A percentile compares a stretch with the other conserved stretches of the same genome.
Conservation (phyloP, 164 flowering plant genomes). For the Protea cynaroides region DNA sequence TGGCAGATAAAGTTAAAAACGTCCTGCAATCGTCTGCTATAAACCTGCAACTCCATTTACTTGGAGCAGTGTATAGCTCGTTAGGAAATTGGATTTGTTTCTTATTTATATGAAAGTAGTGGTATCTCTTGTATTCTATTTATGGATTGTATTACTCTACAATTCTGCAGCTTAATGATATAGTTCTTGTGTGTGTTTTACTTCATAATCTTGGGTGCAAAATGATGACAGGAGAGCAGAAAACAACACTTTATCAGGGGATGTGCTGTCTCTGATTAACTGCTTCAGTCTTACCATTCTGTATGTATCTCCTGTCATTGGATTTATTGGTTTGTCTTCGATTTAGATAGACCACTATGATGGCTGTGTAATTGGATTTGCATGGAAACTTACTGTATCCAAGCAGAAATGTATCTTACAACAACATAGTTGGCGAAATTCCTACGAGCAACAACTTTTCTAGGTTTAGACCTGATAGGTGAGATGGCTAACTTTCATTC, state of each 20-base stretch:
- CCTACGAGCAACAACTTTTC: conserved; percentile 83
- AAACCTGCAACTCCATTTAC: background rate
- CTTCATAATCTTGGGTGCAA: background rate
- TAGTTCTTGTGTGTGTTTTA: background rate
- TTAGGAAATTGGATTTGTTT: background rate
- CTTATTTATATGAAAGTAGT: background rate
- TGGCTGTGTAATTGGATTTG: background rate
- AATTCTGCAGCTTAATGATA: background rate
- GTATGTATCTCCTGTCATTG: conserved; percentile 31
- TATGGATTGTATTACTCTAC: background rate
- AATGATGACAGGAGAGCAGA: conserved; percentile 55
- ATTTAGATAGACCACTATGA: background rate
- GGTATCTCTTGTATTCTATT: background rate
- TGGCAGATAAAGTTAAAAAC: too few relatives aligned
- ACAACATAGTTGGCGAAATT: conserved; percentile 69
- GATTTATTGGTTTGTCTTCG: background rate
- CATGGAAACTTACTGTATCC: background rate
- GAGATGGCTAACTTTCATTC: background rate
- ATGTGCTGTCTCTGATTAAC: conserved; percentile 41
- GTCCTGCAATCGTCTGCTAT: too few relatives aligned
- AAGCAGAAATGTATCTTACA: conserved; percentile 84
- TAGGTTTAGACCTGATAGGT: conserved; percentile 78
- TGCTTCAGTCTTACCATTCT: conserved; percentile 66
- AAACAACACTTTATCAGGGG: conserved; percentile 69
- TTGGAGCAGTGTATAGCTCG: background rate